Evolutionary conservation across 23 red algal species (phyloP), one percentile per base, ranked within the genome.

Genomic region (Gracilaria domingensis): DNA sequence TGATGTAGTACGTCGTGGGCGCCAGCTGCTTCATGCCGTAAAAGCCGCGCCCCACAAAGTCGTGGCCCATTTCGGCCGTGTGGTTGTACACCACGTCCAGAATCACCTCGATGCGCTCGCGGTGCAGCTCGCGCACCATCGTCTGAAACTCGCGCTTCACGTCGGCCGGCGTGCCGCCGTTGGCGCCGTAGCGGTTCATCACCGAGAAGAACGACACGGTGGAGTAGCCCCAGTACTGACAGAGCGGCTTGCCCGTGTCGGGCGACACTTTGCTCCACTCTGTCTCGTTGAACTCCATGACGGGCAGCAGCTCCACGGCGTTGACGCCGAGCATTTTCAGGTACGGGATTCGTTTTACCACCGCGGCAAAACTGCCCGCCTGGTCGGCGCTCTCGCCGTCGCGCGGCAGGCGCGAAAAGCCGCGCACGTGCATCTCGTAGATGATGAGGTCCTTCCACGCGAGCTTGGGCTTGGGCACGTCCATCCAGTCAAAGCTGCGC

Each of bases 61-160:
- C 94, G 44, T 81, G 47, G 3, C 97, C 97, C 91, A 99, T 95
- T 59, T 99, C 97, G 14, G 93, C 97, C 55, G 97, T 99, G 70
- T 99, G 97, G 76, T 99, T 99, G 76, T 84, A 99, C 80, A 99
- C 97, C 12, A 99, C 97, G 69, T 99, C 97, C 34, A 99, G 38
- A 75, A 96, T 95, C 33, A 99, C 97, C 79, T 99, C 97, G 23
- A 99, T 99, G 59, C 97, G 94, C 8, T 77, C 93, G 75, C 97
- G 94, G 62, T 99, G 97, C 85, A 99, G 79, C 87, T 99, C 97
- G 32, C 97, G 91, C 25, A 99, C 97, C 97, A 99, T 99, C 13
- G 42, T 73, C 59, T 89, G 85, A 70, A 99, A 99, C 79, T 99
- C 90, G 18, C 26, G 51, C 54, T 91, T 70, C 76, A 85, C 91